Evolutionary conservation across 176 grass and related monocot genomes (phyloP).

Genomic region (Aegilops tauschii): DNA sequence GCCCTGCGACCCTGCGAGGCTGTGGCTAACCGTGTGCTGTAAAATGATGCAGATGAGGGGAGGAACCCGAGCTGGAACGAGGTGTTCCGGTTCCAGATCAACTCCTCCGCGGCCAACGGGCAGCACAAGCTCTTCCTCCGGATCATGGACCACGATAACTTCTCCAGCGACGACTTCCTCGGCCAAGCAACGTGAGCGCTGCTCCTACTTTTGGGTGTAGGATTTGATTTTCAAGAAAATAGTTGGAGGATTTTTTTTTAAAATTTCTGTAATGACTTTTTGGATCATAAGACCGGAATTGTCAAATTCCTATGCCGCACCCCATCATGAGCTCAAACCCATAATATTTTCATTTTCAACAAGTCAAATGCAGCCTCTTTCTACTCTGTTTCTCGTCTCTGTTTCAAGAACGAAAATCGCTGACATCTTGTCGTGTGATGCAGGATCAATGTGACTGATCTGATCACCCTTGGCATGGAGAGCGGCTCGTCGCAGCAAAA

Average conservation of each 20-base stretch:
- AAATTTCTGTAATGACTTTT: no score
- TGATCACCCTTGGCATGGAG: slow-evolving; percentile 61
- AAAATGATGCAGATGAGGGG: slow-evolving; percentile 45
- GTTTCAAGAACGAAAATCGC: not conserved
- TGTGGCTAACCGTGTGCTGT: not conserved
- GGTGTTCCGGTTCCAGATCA: slow-evolving; percentile 73
- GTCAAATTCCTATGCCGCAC: no score
- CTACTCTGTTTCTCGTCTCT: no score
- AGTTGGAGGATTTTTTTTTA: no score
- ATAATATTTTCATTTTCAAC: no score
- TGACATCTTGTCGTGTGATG: no score
- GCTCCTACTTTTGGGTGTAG: not conserved
- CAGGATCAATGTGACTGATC: slow-evolving; percentile 68
- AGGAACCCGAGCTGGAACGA: slow-evolving; percentile 80
- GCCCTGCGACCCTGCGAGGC: not conserved
- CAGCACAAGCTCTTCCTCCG: slow-evolving; percentile 74
- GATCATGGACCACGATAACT: slow-evolving; percentile 68
- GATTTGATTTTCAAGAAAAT: no score
- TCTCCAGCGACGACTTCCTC: slow-evolving; percentile 74
- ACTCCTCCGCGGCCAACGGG: slow-evolving; percentile 29
- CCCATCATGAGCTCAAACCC: no score
- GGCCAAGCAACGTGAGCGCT: slow-evolving; percentile 69
- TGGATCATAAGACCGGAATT: no score
- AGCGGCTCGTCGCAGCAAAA: slow-evolving; percentile 39
- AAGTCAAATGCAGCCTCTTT: no score